Evolutionary conservation across 345 rosid genomes (phyloP).

Genomic region (Citrus unshiu): DNA sequence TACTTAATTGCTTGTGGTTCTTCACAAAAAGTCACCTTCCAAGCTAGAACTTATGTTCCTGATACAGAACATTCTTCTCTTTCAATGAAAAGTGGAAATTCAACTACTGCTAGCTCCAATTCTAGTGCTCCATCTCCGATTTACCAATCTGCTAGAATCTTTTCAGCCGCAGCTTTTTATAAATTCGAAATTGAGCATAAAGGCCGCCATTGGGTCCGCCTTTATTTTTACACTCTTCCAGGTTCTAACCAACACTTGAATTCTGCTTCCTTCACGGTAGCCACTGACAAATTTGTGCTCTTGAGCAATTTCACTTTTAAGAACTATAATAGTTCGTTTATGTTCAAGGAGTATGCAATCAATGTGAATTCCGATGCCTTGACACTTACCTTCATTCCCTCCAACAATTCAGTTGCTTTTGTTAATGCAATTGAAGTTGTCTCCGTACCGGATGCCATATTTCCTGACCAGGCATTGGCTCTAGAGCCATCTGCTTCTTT

Average conservation of each 20-base stretch:
- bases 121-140: slow-evolving; percentile 50
- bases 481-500: slow-evolving; percentile 56
- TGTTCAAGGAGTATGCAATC: slow-evolving; percentile 91
- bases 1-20: slow-evolving; percentile 90
- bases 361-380: slow-evolving; percentile 67
- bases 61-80: slow-evolving; percentile 61
- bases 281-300: slow-evolving; percentile 80
- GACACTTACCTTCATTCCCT: slow-evolving; percentile 65
- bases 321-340: slow-evolving; percentile 46
- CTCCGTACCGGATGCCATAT: slow-evolving; percentile 68
- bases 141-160: slow-evolving; percentile 79
- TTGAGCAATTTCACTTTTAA: slow-evolving; percentile 78
- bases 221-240: slow-evolving; percentile 71
- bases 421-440: slow-evolving; percentile 93
- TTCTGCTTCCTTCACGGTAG: slow-evolving; percentile 60
- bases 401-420: slow-evolving; percentile 70
- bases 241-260: slow-evolving; percentile 50
- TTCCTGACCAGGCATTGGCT: slow-evolving; percentile 75
- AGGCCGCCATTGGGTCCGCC: slow-evolving; percentile 98
- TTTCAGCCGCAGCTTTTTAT: slow-evolving; percentile 67
- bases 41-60: slow-evolving; percentile 76
- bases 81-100: slow-evolving; percentile 47
- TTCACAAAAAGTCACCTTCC: slow-evolving; percentile 57
- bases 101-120: slow-evolving; percentile 44
- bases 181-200: slow-evolving; percentile 53